A percentile compares a stretch with the other conserved stretches of the same genome.
These are phyloP conservation scores for Stygiomarasmius scandens DNA, from an alignment of 1,284 basidiomycete species.

Conservation along the genomic window DNA sequence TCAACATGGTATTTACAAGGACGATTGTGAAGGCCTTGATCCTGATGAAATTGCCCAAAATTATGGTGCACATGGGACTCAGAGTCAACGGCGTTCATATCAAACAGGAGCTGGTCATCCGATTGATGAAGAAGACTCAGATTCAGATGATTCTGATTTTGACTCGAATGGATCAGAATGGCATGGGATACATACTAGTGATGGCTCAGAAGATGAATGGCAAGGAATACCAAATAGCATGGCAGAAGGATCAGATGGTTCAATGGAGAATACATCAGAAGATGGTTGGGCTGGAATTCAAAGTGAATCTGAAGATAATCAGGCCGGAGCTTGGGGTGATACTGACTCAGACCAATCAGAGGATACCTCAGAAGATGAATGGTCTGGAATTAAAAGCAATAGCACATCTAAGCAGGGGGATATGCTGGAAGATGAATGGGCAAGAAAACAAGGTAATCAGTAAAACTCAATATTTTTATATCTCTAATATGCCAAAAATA, in stretches of 20 bases:
- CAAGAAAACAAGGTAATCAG: too few relatives aligned
- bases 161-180: too few relatives aligned
- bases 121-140: slow-evolving; percentile 16
- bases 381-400: background rate
- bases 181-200: too few relatives aligned
- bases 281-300: background rate
- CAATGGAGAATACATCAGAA: too few relatives aligned
- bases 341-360: too few relatives aligned
- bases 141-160: background rate
- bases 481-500: too few relatives aligned
- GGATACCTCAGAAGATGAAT: slow-evolving; percentile 2
- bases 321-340: too few relatives aligned
- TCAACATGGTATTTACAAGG: slow-evolving; percentile 27
- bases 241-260: too few relatives aligned
- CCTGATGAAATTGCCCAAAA: slow-evolving; percentile 9
- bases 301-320: background rate
- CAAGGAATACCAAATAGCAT: too few relatives aligned
- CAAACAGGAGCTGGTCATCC: slow-evolving; percentile 15
- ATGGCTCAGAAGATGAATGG: too few relatives aligned
- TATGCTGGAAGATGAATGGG: too few relatives aligned
- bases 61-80: slow-evolving; percentile 10
- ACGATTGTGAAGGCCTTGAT: slow-evolving; percentile 19
- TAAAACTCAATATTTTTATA: too few relatives aligned
- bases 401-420: background rate
- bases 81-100: background rate